phyloP scores from a whole-genome alignment of 306 rosid genomes.

The Quercus cerris region DNA sequence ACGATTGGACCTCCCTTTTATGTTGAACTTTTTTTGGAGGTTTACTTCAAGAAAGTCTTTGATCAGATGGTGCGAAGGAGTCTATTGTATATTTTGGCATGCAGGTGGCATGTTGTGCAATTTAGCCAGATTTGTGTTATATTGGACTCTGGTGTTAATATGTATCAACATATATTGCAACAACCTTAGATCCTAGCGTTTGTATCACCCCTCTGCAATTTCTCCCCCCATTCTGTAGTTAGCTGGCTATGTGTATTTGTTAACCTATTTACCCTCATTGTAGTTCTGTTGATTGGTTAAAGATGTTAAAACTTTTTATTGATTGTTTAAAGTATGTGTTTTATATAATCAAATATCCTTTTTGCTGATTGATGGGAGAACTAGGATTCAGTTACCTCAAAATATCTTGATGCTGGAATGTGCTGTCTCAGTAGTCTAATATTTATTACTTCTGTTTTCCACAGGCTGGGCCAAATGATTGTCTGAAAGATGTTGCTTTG shows the following conservation, averaged over 20 bases:
- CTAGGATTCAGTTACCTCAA: neutral
- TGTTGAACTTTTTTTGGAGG: neutral
- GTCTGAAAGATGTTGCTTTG: slow-evolving; percentile 70
- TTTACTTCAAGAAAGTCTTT: neutral
- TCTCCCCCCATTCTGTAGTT: neutral
- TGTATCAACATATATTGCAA: too few species aligned
- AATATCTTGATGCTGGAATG: neutral
- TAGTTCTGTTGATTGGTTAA: neutral
- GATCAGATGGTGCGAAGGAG: neutral
- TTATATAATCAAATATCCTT: neutral
- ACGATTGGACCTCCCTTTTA: neutral
- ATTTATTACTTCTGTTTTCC: slow-evolving; percentile 19
- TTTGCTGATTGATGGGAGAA: slow-evolving; percentile 5
- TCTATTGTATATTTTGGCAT: neutral
- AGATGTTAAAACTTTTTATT: neutral
- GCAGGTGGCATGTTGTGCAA: neutral
- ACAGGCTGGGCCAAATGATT: slow-evolving; percentile 76
- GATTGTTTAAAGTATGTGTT: neutral
- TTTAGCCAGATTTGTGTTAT: neutral
- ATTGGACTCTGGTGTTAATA: neutral
- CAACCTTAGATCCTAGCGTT: too few species aligned
- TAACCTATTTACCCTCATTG: neutral
- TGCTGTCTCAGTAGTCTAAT: neutral
- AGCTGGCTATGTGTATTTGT: neutral
- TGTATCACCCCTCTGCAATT: neutral